phyloP scores from a whole-genome alignment of 2,329 filamentous ascomycete species.

The Alternaria rosae region DNA sequence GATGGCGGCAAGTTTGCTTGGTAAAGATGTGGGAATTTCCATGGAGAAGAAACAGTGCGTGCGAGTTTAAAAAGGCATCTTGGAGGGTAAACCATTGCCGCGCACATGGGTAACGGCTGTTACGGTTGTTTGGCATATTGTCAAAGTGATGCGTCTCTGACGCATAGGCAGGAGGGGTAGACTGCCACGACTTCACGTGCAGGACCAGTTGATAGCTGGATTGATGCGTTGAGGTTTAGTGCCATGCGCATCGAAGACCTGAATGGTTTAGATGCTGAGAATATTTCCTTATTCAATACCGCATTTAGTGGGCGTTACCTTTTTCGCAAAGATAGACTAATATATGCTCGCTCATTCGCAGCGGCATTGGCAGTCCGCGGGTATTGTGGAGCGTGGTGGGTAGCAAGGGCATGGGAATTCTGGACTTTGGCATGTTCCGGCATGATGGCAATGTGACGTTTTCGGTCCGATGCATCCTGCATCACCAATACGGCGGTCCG shows the following conservation, averaged over 20 bases:
- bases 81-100: conserved; percentile 9
- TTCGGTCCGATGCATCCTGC: background rate
- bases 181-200: conserved; percentile 8
- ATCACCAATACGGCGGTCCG: background rate
- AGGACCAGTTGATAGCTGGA: background rate
- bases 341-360: background rate
- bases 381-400: background rate
- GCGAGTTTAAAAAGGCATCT: background rate
- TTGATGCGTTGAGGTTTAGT: background rate
- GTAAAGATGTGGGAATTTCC: conserved; percentile 25
- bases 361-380: background rate
- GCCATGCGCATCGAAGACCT: background rate
- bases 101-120: background rate
- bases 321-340: conserved; percentile 1
- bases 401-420: background rate
- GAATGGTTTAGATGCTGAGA: background rate
- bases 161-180: conserved; percentile 12
- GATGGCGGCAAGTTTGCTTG: conserved; percentile 21
- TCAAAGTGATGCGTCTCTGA: conserved; percentile 33
- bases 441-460: conserved; percentile 17
- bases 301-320: background rate
- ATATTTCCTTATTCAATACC: background rate
- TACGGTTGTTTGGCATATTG: conserved; percentile 1
- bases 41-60: conserved; percentile 5
- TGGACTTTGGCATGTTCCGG: conserved; percentile 5